Conservation (phyloP, 352 stramenopile species). For the Globisporangium canariense region DNA sequence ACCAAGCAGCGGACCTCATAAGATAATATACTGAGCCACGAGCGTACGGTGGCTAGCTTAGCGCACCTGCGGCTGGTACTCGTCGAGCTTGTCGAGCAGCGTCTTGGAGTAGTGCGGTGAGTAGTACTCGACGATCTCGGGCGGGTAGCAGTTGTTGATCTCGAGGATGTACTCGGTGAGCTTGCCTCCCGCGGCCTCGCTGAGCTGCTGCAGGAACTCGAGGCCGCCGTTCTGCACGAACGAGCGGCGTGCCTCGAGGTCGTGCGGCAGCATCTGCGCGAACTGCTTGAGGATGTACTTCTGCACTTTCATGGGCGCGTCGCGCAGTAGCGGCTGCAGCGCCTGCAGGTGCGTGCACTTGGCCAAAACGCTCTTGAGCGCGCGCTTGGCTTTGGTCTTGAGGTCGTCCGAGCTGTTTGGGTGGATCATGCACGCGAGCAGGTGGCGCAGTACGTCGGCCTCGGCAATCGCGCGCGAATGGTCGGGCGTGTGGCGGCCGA, state of each 20-base stretch:
- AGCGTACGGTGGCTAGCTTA: conserved; percentile 21
- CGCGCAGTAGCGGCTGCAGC: conserved; percentile 90
- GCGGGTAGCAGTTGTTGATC: conserved; percentile 96
- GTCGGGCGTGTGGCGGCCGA: conserved; percentile 92
- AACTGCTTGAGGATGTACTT: conserved; percentile 97
- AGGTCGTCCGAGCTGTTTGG: conserved; percentile 91
- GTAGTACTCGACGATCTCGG: conserved; percentile 96
- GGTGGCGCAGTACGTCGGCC: conserved; percentile 89
- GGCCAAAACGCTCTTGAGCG: conserved; percentile 91
- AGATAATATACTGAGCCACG: background rate
- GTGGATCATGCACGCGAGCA: conserved; percentile 93
- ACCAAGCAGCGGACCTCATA: conserved; percentile 2
- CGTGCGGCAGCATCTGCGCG: conserved; percentile 91
- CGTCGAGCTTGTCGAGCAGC: conserved; percentile 95
- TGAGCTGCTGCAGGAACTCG: conserved; percentile 92
- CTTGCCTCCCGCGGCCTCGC: conserved; percentile 90
- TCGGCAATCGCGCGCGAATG: conserved; percentile 91
- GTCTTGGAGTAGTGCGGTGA: conserved; percentile 95
- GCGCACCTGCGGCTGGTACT: conserved; percentile 89
- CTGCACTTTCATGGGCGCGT: conserved; percentile 92
- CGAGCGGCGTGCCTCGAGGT: conserved; percentile 88
- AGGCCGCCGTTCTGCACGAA: conserved; percentile 94
- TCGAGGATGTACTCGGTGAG: conserved; percentile 93
- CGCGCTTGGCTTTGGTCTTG: conserved; percentile 92
- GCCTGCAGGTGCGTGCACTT: conserved; percentile 95